A percentile compares a stretch with the other conserved stretches of the same genome.
Conservation (phyloP, 176 grass and related monocot genomes). For the Stipa capillata region DNA sequence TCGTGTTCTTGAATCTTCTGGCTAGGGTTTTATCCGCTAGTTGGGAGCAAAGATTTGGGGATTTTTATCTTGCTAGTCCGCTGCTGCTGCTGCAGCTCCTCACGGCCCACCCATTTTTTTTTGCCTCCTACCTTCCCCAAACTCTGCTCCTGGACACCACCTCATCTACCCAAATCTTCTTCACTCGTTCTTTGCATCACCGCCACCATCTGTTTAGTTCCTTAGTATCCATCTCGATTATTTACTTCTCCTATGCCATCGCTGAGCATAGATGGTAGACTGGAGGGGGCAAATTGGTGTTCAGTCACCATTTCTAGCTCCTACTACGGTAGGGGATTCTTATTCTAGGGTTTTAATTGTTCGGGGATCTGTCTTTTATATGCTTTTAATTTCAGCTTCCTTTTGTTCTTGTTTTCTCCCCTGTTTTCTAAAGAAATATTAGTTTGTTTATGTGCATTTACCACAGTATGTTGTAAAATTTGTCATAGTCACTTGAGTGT, state of each 20-base stretch:
- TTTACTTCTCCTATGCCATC: neutral
- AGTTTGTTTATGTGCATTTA: neutral
- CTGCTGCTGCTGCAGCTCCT: neutral
- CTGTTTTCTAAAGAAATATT: neutral
- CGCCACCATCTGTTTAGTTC: neutral
- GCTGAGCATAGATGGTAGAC: neutral
- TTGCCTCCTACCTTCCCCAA: neutral
- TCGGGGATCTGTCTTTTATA: neutral
- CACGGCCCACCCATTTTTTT: neutral
- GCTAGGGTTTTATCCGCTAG: constrained; percentile 13
- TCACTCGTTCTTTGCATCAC: neutral
- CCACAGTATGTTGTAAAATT: neutral
- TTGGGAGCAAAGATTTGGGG: neutral
- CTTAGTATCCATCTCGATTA: neutral
- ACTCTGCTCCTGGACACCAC: neutral
- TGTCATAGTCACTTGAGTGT: neutral
- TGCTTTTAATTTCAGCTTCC: neutral
- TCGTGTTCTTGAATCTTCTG: neutral
- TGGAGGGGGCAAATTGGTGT: neutral
- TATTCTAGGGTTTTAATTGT: neutral
- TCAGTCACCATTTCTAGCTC: neutral
- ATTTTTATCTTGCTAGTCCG: neutral
- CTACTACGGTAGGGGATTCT: neutral
- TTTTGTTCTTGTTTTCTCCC: neutral
- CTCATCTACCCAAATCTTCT: neutral